Conservation (phyloP, 306 rosid genomes). For the Alnus rubra region DNA sequence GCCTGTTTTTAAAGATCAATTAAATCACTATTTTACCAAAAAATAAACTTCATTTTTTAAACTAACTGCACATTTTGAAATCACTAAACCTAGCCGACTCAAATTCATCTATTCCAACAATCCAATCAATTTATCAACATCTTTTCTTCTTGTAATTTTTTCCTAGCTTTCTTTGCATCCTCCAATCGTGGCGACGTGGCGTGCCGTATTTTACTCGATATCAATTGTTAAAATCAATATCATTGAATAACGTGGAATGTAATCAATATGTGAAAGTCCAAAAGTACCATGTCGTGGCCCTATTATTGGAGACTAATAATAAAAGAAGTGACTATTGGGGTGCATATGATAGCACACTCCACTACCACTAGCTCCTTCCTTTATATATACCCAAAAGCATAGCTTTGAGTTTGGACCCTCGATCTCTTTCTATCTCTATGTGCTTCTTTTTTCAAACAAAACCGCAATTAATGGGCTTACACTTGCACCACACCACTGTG, state of each 20-base stretch:
- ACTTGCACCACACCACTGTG: neutral
- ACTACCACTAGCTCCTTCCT: constrained; percentile 1
- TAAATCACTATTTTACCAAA: too few relatives aligned
- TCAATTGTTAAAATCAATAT: neutral
- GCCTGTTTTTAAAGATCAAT: too few relatives aligned
- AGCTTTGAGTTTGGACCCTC: neutral
- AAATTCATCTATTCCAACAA: too few relatives aligned
- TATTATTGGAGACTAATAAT: neutral
- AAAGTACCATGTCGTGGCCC: neutral
- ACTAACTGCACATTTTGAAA: too few relatives aligned
- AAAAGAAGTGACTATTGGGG: neutral
- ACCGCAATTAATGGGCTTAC: too few relatives aligned
- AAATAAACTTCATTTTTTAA: too few relatives aligned
- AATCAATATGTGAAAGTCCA: neutral
- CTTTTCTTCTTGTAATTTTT: too few relatives aligned
- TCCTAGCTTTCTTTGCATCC: neutral
- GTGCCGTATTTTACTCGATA: neutral
- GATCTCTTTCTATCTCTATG: neutral
- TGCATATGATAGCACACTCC: neutral
- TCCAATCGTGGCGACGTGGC: neutral
- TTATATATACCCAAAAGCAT: neutral
- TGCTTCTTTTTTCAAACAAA: too few relatives aligned
- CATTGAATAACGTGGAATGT: neutral
- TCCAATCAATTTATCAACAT: too few relatives aligned
- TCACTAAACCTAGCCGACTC: too few relatives aligned